phyloP scores from a whole-genome alignment of 805 yeast species.

The Priceomyces carsonii region DNA sequence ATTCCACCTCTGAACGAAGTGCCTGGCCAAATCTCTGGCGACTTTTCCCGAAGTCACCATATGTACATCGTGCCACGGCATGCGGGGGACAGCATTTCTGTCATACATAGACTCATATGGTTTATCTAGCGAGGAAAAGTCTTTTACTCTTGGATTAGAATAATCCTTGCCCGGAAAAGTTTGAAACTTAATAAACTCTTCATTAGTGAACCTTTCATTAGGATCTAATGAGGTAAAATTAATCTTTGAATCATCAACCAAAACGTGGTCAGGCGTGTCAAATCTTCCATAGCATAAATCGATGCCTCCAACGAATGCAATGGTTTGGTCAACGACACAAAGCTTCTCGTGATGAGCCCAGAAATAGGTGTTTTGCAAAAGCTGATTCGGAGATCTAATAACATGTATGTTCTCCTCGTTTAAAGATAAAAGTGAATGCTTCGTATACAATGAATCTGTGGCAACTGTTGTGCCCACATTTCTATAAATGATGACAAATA shows the following conservation, averaged over 20 bases:
- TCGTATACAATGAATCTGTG: slow-evolving; percentile 91
- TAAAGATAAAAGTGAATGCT: slow-evolving; percentile 83
- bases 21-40: slow-evolving; percentile 90
- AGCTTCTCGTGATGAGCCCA: slow-evolving; percentile 99
- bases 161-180: slow-evolving; percentile 96
- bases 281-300: slow-evolving; percentile 94
- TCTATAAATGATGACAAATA: slow-evolving; percentile 87
- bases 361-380: slow-evolving; percentile 86
- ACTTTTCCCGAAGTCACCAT: slow-evolving; percentile 94
- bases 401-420: slow-evolving; percentile 83
- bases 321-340: slow-evolving; percentile 80
- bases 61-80: slow-evolving; percentile 99
- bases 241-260: slow-evolving; percentile 67
- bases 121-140: slow-evolving; percentile 74
- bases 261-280: slow-evolving; percentile 94
- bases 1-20: slow-evolving; percentile 97
- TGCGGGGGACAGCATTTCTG: slow-evolving; percentile 75
- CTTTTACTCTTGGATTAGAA: slow-evolving; percentile 92
- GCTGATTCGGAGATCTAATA: slow-evolving; percentile 92
- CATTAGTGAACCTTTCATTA: slow-evolving; percentile 32
- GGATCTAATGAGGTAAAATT: slow-evolving; percentile 31
- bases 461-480: slow-evolving; percentile 93
- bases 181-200: slow-evolving; percentile 52
- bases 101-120: slow-evolving; percentile 94
- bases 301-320: slow-evolving; percentile 92